Evolutionary conservation across 2,329 filamentous ascomycete species (phyloP).

Genomic region (Fusarium sp.): DNA sequence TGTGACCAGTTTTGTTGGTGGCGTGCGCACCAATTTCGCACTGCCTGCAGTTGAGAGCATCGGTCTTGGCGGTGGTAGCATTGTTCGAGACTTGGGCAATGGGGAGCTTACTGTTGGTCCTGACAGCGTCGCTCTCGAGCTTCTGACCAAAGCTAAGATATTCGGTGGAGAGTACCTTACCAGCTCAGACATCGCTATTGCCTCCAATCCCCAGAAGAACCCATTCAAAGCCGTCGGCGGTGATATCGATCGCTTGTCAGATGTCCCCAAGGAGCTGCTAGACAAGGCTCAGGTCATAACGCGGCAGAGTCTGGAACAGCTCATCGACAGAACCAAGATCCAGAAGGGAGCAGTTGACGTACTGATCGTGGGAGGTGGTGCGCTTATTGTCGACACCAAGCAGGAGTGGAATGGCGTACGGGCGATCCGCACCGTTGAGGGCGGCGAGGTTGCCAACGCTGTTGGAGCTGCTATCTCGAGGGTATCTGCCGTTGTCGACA

Average conservation of each 20-base stretch:
- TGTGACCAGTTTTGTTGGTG: conserved; percentile 9
- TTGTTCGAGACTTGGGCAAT: neutral
- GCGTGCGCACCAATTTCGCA: conserved; percentile 19
- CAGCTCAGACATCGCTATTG: neutral
- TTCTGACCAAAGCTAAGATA: neutral
- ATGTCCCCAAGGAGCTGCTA: neutral
- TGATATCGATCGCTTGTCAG: neutral
- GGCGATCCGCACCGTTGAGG: neutral
- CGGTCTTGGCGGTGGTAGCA: conserved; percentile 46
- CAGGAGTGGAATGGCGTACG: conserved; percentile 17
- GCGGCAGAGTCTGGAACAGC: neutral
- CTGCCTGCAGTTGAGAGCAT: conserved; percentile 22
- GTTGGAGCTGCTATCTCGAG: neutral
- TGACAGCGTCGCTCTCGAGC: neutral
- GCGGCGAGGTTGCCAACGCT: conserved; percentile 1
- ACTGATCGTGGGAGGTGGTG: conserved; percentile 1
- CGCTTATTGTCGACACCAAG: neutral
- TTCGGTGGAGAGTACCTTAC: neutral
- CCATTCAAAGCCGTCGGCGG: neutral
- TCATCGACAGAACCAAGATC: neutral
- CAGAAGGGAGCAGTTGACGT: neutral
- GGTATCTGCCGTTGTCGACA: conserved; percentile 1
- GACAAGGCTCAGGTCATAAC: neutral
- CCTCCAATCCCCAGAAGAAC: neutral
- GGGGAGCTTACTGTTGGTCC: neutral